Evolutionary conservation across 108 stramenopile genomes (phyloP).

Genomic region (Pseudonitzschia multiseries): DNA sequence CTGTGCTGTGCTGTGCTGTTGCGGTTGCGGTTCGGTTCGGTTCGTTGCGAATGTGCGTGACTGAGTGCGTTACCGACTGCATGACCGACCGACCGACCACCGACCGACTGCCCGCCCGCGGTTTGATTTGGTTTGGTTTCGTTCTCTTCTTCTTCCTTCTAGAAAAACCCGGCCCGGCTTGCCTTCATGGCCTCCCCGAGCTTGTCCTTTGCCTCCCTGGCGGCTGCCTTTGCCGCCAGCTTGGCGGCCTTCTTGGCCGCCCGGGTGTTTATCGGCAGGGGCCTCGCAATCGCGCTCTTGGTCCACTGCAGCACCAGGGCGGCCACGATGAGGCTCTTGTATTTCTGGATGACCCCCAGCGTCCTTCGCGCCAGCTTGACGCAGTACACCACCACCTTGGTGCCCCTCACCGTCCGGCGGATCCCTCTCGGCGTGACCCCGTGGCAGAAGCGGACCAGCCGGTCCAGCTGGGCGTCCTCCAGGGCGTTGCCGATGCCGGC

Average conservation of each 20-base stretch:
- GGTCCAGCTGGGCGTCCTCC: conserved; percentile 35
- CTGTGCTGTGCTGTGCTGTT: too few relatives aligned
- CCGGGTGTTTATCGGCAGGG: conserved; percentile 37
- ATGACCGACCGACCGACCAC: too few relatives aligned
- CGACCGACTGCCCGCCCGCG: too few relatives aligned
- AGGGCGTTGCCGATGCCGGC: conserved; percentile 46
- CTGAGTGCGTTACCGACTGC: too few relatives aligned
- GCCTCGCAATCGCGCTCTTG: conserved; percentile 60
- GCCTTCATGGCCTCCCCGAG: conserved; percentile 52
- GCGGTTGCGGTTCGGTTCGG: too few relatives aligned
- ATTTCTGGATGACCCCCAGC: conserved; percentile 57
- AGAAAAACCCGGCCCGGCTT: conserved; percentile 3
- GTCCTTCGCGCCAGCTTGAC: conserved; percentile 54
- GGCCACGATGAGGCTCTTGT: conserved; percentile 58
- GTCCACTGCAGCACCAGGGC: conserved; percentile 57
- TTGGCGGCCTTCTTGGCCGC: conserved; percentile 19
- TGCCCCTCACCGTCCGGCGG: conserved; percentile 40
- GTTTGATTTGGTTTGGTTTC: neutral
- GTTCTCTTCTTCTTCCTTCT: neutral
- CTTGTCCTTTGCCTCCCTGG: conserved; percentile 36
- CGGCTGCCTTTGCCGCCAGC: conserved; percentile 22
- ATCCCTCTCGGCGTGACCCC: conserved; percentile 63
- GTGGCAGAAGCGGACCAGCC: conserved; percentile 51
- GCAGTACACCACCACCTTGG: conserved; percentile 48
- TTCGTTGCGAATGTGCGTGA: too few relatives aligned